Base-by-base conservation (phyloP, 1,284 basidiomycete genomes). In the Pseudozyma pruni region DNA sequence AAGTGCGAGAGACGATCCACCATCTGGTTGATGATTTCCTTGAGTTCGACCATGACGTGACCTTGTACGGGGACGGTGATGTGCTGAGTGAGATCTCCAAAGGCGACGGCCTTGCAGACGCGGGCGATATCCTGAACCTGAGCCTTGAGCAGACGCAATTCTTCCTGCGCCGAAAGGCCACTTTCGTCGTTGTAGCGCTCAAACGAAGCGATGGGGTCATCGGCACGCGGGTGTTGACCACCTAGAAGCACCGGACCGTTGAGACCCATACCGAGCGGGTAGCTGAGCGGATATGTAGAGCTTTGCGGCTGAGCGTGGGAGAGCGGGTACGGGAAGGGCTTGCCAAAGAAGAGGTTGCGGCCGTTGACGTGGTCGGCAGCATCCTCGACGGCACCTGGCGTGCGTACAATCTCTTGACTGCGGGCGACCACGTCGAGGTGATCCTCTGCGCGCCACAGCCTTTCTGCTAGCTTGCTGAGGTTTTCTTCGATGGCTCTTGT, bases 11-110 rank as follows among this genome's bases (percentile, higher is more conserved):
- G 85, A 74, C 94, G 92, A 80, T 91, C 90, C 17, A 83, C 83
- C 92, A 98, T 97, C 40, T 90, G 90, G 81, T 98, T 98, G 86
- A 98, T 96, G 75, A 95, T 94, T 74, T 97, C 93, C 86, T 97
- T 97, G 79, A 98, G 89, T 84, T 96, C 92, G 17, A 94, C 91
- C 93, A 98, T 96, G 61, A 95, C 92, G 59, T 91, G 91, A 71
- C 94, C 94, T 83, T 97, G 92, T 7, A 97, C 95, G 29, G 91
- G 91, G 7, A 97, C 94, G 38, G 92, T 94, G 72, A 98, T 96
- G 86, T 96, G 95, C 85, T 97, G 92, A 41, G 90, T 91, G 70
- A 98, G 85, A 83, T 98, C 95, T 29, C 94, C 94, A 20, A 89
- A 87, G 0, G 95, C 95, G 70, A 98, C 94, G 19, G 94, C 94